Percentiles rank a stretch among this genome's conserved stretches.
These are phyloP conservation scores for Lomentospora prolificans DNA, from an alignment of 2,329 filamentous ascomycete species.

Conservation along the genomic window DNA sequence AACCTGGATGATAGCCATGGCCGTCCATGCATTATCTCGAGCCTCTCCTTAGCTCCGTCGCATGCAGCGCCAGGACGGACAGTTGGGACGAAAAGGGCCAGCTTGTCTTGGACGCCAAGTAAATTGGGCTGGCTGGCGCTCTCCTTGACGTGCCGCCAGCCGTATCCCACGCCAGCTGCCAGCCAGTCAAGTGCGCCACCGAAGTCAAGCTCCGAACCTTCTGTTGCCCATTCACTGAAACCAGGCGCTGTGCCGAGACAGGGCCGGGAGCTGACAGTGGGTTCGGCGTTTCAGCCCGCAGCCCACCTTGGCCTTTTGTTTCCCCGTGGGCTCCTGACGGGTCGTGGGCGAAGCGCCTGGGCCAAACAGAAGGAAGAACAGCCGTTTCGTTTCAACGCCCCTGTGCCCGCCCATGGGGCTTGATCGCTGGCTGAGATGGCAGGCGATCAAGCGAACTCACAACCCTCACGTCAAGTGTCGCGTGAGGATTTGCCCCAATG, in stretches of 20 bases:
- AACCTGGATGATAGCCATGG: too few species aligned
- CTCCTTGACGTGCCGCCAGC: too few species aligned
- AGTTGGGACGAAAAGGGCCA: neutral
- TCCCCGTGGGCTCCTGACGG: neutral
- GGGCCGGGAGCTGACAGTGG: neutral
- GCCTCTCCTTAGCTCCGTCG: too few species aligned
- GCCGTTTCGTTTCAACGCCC: constrained; percentile 1
- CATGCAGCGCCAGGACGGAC: too few species aligned
- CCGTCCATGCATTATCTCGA: too few species aligned
- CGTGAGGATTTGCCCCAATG: neutral
- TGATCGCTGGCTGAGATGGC: too few species aligned
- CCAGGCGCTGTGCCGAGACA: constrained; percentile 6
- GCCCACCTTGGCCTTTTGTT: neutral
- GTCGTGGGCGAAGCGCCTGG: neutral
- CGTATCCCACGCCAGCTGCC: too few species aligned
- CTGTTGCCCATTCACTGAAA: neutral
- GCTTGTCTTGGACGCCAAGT: neutral
- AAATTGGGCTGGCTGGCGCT: too few species aligned
- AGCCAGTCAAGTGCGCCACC: neutral
- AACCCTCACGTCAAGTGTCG: neutral
- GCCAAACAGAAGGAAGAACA: neutral
- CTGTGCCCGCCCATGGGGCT: neutral
- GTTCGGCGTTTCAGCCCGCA: constrained; percentile 1
- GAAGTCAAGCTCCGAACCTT: neutral
- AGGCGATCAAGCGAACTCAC: too few species aligned